Conservation (phyloP, 306 rosid species). For the Quercus gilva region DNA sequence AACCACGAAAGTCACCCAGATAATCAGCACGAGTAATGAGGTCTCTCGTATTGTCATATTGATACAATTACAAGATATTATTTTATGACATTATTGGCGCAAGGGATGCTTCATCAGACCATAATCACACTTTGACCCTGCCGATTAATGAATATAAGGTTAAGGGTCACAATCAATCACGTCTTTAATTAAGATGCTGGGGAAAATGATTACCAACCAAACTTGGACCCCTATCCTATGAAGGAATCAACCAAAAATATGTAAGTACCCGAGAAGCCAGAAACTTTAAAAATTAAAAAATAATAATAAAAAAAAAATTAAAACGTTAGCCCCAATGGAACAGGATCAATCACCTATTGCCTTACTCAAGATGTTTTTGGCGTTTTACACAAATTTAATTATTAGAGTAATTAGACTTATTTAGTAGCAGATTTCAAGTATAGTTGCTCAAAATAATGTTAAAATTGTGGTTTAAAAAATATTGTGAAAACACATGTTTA, state of each 20-base stretch:
- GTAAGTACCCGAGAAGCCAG: neutral
- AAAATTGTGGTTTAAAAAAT: no score
- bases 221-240: neutral
- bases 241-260: neutral
- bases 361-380: no score
- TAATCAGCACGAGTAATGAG: neutral
- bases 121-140: neutral
- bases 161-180: neutral
- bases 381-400: no score
- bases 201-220: conserved; percentile 22
- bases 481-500: no score
- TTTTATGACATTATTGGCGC: neutral
- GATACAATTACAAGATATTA: no score
- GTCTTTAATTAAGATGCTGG: conserved; percentile 7
- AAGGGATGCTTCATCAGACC: neutral
- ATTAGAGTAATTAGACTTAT: no score
- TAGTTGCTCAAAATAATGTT: no score
- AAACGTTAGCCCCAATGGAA: neutral
- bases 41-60: no score
- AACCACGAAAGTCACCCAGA: neutral
- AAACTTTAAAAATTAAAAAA: neutral
- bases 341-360: no score
- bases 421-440: no score
- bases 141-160: neutral
- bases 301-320: neutral